A percentile compares a stretch with the other conserved stretches of the same genome.
phyloP scores from a whole-genome alignment of 495 filamentous ascomycete species.

The Penicillium pulvis region DNA sequence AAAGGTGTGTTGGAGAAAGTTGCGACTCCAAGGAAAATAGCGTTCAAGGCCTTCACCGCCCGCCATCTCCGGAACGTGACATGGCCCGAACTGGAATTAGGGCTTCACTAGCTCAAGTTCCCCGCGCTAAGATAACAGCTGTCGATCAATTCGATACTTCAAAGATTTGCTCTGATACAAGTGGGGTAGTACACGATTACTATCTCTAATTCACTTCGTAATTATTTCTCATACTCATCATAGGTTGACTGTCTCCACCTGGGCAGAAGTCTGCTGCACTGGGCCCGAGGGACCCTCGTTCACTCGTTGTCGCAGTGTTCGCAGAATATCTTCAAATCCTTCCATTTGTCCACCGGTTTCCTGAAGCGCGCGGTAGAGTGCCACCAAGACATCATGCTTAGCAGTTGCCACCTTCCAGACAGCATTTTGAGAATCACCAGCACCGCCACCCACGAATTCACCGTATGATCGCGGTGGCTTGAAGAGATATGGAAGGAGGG shows the following conservation, averaged over 20 bases:
- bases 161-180: neutral
- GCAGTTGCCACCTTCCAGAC: constrained; percentile 62
- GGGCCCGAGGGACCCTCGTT: constrained; percentile 48
- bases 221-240: constrained; percentile 20
- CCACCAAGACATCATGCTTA: constrained; percentile 58
- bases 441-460: constrained; percentile 59
- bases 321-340: constrained; percentile 48
- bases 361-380: constrained; percentile 41
- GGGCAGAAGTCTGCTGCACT: constrained; percentile 28
- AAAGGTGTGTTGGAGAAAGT: constrained; percentile 9
- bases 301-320: constrained; percentile 44
- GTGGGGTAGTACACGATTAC: neutral
- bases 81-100: constrained; percentile 19
- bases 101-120: constrained; percentile 15
- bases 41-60: constrained; percentile 14
- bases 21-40: constrained; percentile 15
- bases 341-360: constrained; percentile 31
- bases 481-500: constrained; percentile 60
- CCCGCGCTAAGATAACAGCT: constrained; percentile 16
- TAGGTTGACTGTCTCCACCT: constrained; percentile 41
- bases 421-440: constrained; percentile 57
- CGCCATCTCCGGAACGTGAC: constrained; percentile 12
- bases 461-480: constrained; percentile 58
- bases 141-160: constrained; percentile 6
- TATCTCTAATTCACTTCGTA: neutral